These are phyloP conservation scores for Leishmania major DNA, from an alignment of 208 protist species.

Conservation along the genomic window DNA sequence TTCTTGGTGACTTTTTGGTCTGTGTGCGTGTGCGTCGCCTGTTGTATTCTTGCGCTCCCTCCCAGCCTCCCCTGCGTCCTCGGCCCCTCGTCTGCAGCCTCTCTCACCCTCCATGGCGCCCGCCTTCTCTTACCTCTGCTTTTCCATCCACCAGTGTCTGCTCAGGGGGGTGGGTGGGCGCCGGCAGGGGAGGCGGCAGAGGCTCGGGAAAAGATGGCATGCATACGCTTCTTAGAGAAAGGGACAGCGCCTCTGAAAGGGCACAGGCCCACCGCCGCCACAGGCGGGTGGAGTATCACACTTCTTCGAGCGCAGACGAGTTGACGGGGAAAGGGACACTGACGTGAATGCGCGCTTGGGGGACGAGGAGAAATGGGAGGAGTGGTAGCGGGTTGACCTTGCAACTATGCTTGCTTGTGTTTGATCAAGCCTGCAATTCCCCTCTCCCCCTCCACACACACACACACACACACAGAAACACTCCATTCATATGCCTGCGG, in stretches of 20 bases:
- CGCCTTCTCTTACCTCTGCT: background rate
- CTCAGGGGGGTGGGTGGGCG: background rate
- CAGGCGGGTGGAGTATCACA: background rate
- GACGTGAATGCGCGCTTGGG: background rate
- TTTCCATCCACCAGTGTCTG: no score
- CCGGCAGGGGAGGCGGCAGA: background rate
- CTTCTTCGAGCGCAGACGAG: background rate
- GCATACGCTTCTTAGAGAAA: background rate
- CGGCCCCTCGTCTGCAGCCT: background rate
- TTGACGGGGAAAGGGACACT: background rate
- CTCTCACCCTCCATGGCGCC: background rate
- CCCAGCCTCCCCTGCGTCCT: background rate
- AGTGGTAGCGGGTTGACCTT: background rate
- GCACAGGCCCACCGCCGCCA: background rate
- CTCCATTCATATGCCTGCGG: background rate
- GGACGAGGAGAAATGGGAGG: background rate
- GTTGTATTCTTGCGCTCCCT: background rate
- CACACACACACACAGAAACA: background rate
- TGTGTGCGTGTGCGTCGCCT: background rate
- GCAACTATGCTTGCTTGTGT: background rate
- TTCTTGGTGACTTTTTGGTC: background rate
- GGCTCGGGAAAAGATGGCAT: background rate
- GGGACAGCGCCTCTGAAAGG: background rate
- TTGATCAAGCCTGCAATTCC: background rate
- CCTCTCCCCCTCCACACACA: background rate